These are phyloP conservation scores for Huntiella savannae DNA, from an alignment of 2,329 filamentous ascomycete genomes.

Conservation along the genomic window DNA sequence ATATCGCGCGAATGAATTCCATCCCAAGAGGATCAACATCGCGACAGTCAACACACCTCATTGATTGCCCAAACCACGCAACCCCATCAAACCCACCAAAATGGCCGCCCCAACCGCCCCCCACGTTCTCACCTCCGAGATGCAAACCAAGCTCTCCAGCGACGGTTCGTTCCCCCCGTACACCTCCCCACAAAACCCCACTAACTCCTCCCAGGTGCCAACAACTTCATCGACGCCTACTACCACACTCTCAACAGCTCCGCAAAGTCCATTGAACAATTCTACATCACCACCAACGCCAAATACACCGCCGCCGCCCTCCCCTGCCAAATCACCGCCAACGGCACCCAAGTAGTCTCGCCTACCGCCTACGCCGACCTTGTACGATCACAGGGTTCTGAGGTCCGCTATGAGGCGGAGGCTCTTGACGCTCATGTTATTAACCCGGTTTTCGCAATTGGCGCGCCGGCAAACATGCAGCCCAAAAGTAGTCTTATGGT, in stretches of 20 bases:
- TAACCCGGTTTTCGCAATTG: constrained; percentile 44
- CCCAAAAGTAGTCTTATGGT: constrained; percentile 51
- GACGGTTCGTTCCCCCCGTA: constrained; percentile 9
- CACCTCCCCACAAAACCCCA: neutral
- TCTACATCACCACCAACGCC: constrained; percentile 37
- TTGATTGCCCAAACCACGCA: neutral
- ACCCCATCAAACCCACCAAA: neutral
- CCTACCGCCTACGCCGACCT: constrained; percentile 48
- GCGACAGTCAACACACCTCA: too few species aligned
- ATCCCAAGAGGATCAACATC: too few species aligned
- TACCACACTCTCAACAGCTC: constrained; percentile 56
- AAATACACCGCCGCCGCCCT: constrained; percentile 16
- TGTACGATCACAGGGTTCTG: constrained; percentile 41
- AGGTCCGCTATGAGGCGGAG: constrained; percentile 52
- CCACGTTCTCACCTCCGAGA: constrained; percentile 9
- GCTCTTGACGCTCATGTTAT: constrained; percentile 61
- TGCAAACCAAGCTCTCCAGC: constrained; percentile 11
- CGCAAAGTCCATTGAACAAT: constrained; percentile 35
- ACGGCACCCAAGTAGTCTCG: constrained; percentile 46
- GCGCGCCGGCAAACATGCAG: constrained; percentile 34
- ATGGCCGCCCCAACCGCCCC: constrained; percentile 9
- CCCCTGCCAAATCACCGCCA: constrained; percentile 58
- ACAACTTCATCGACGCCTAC: constrained; percentile 25
- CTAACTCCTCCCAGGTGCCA: constrained; percentile 9
- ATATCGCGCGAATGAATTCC: too few species aligned